phyloP scores from a whole-genome alignment of 305 asterid species.

The Fraxinus sp. region DNA sequence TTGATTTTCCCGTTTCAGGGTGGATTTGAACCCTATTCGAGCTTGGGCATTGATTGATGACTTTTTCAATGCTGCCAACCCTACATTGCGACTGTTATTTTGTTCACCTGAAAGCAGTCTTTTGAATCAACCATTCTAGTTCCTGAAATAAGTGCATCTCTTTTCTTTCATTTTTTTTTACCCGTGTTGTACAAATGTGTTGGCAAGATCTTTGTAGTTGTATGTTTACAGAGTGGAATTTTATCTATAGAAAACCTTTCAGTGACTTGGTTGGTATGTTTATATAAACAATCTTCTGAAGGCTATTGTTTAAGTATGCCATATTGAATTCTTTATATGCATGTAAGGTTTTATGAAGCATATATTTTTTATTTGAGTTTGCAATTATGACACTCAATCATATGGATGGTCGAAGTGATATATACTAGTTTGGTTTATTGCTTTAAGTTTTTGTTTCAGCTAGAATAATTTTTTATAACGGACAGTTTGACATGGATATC shows the following conservation, averaged over 20 bases:
- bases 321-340: background rate
- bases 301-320: background rate
- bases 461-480: background rate
- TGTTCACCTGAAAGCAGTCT: background rate
- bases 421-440: background rate
- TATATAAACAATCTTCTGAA: background rate
- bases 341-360: background rate
- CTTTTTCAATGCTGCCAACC: background rate
- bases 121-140: background rate
- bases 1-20: constrained; percentile 41
- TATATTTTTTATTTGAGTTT: background rate
- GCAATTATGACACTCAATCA: background rate
- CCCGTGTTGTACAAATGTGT: background rate
- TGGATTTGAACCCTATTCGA: constrained; percentile 74
- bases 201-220: background rate
- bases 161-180: background rate
- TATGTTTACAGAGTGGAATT: background rate
- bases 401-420: background rate
- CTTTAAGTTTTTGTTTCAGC: background rate
- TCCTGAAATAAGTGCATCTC: background rate
- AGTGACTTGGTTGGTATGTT: background rate
- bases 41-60: constrained; percentile 75
- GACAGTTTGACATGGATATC: background rate
- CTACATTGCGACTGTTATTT: background rate
- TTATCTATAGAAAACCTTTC: background rate